Percentiles rank a stretch among this genome's conserved stretches.
Conservation (phyloP, 1,284 basidiomycete genomes). For the Pseudozyma hubeiensis region DNA sequence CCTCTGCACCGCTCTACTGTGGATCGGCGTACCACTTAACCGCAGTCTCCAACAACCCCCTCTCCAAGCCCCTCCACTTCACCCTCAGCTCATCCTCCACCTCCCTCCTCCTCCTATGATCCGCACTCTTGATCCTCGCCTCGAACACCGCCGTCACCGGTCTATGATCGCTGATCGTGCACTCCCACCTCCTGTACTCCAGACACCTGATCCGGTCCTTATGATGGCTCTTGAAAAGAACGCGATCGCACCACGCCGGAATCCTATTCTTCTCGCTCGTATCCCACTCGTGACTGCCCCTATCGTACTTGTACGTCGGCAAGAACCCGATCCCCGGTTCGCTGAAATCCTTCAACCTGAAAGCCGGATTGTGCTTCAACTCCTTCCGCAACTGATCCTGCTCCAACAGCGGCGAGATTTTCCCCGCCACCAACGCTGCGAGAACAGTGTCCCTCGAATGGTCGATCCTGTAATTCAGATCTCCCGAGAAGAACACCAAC, state of each 20-base stretch:
- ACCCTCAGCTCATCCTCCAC: constrained; percentile 29
- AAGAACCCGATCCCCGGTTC: constrained; percentile 76
- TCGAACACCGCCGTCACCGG: constrained; percentile 62
- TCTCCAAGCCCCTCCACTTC: constrained; percentile 22
- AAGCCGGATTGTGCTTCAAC: constrained; percentile 84
- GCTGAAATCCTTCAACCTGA: constrained; percentile 83
- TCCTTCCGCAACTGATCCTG: constrained; percentile 93
- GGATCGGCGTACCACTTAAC: constrained; percentile 25
- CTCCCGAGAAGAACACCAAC: constrained; percentile 83
- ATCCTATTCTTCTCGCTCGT: constrained; percentile 85
- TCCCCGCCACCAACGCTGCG: constrained; percentile 76
- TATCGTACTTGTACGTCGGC: constrained; percentile 94
- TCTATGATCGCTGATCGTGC: constrained; percentile 67
- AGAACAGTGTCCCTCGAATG: constrained; percentile 84
- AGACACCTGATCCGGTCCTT: constrained; percentile 72
- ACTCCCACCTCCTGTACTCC: constrained; percentile 65
- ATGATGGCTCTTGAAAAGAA: constrained; percentile 79
- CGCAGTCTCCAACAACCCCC: constrained; percentile 13
- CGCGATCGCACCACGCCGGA: constrained; percentile 96
- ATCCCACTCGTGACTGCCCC: constrained; percentile 80
- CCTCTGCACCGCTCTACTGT: constrained; percentile 2
- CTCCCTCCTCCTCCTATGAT: constrained; percentile 11
- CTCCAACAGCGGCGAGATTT: constrained; percentile 76
- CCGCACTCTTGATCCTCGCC: constrained; percentile 38
- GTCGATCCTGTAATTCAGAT: constrained; percentile 83